Base-by-base conservation (phyloP, 305 asterid species). In the Lippia alba region DNA sequence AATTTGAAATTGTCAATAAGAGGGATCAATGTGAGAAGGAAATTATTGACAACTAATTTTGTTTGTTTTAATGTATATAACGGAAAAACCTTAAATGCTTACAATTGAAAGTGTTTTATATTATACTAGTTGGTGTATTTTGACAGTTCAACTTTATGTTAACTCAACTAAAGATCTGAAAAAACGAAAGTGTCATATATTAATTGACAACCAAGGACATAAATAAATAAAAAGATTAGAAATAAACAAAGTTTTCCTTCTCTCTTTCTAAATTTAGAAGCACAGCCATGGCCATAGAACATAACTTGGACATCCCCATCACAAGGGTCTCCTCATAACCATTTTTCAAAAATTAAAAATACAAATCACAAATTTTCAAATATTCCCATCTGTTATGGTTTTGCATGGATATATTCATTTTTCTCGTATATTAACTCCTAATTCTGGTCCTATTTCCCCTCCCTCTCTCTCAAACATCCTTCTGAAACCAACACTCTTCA, bases 231-330 rank as follows among this genome's bases (percentile, higher is more conserved):
- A 3, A 51, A 17, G 19, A 1, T 8, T 16, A 51, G 17, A 57
- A 57, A 57, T 32, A 14, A 33, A 50, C 4, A 46, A 30, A 46
- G 18, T 32, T 16, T 51, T 17, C 11, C 56, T 33, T 48, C 8
- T 54, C 33, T 74, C 74, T 60, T 45, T 67, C 65, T 66, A 53
- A 77, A 74, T 62, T 57, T 70, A 64, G 73, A 33, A 41, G 61
- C 39, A n/a, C 40, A 65, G 76, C 62, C 70, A 67, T 71, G 61
- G 67, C 78, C 80, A 14, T 75, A 71, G 70, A 68, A 64, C 59
- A 67, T 56, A 67, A 73, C 66, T 64, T 64, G 76, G 76, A 41
- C n/a, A 69, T 65, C 71, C 56, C 20, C 46, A 24, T 15, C 56
- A 45, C 19, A n/a, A 34, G 16, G n/a, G 34, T 69, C 58, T 64